Conservation (phyloP, 1,284 basidiomycete genomes). For the Cryptococcus jaspeensis region DNA sequence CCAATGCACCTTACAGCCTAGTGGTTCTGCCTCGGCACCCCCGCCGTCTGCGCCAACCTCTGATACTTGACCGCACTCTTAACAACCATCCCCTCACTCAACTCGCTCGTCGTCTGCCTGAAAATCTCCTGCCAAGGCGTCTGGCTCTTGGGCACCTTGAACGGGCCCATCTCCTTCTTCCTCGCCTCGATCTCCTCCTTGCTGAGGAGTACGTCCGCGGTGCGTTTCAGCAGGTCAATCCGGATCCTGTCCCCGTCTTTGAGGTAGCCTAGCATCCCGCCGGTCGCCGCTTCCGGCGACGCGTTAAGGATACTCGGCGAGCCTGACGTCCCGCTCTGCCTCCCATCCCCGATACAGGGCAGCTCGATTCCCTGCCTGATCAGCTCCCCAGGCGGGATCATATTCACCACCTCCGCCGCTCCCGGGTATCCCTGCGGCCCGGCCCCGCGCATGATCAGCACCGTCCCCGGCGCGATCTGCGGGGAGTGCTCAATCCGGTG, state of each 20-base stretch:
- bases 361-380: constrained; percentile 50
- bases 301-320: constrained; percentile 51
- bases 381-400: constrained; percentile 49
- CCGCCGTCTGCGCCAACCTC: constrained; percentile 44
- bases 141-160: constrained; percentile 38
- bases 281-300: constrained; percentile 47
- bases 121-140: constrained; percentile 52
- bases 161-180: constrained; percentile 38
- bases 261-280: constrained; percentile 48
- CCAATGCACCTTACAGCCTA: constrained; percentile 8
- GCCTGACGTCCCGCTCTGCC: constrained; percentile 50
- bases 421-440: constrained; percentile 50
- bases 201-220: constrained; percentile 39
- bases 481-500: constrained; percentile 36
- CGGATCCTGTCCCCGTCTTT: constrained; percentile 48
- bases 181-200: constrained; percentile 38
- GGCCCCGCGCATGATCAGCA: constrained; percentile 50
- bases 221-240: constrained; percentile 44
- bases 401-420: constrained; percentile 50
- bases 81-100: constrained; percentile 50
- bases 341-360: constrained; percentile 50
- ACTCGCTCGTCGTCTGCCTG: constrained; percentile 40
- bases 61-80: constrained; percentile 48
- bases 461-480: constrained; percentile 32
- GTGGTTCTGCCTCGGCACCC: constrained; percentile 46